Conservation (phyloP, 768 basidiomycete species). For the Coprinopsis cinerea region DNA sequence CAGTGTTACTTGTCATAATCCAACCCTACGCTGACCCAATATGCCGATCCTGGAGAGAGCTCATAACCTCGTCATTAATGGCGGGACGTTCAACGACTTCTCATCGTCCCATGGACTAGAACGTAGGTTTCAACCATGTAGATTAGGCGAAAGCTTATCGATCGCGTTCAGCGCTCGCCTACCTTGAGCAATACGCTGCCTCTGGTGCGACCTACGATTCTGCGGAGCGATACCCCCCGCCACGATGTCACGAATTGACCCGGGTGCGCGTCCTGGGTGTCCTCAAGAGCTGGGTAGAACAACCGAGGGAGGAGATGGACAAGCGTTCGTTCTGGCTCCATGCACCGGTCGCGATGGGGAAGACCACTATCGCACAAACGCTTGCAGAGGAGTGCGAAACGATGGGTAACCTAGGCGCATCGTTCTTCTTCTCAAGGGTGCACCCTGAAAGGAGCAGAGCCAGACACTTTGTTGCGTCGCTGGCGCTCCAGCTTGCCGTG, state of each 20-base stretch:
- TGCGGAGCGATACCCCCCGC: neutral
- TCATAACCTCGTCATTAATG: no score
- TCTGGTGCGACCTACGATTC: neutral
- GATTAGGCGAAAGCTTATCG: no score
- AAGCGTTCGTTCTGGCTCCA: neutral
- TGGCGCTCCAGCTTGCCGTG: conserved; percentile 4
- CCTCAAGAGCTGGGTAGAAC: neutral
- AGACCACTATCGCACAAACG: conserved; percentile 9
- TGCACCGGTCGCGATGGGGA: conserved; percentile 3
- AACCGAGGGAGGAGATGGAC: neutral
- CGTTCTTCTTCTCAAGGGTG: conserved; percentile 8
- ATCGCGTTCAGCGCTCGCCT: neutral
- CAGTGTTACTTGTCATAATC: no score
- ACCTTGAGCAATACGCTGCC: neutral
- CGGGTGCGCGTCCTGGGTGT: neutral
- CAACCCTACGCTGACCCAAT: no score
- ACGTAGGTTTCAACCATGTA: no score
- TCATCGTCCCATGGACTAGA: no score
- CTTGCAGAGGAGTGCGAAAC: neutral
- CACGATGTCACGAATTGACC: neutral
- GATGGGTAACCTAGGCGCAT: neutral
- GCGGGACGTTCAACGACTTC: no score
- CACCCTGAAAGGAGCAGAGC: neutral
- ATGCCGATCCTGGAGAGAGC: no score
- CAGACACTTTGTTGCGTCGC: neutral